Percentiles rank a stretch among this genome's conserved stretches.
phyloP scores from a whole-genome alignment of 805 yeast species.

The Wickerhamiella azyma region DNA sequence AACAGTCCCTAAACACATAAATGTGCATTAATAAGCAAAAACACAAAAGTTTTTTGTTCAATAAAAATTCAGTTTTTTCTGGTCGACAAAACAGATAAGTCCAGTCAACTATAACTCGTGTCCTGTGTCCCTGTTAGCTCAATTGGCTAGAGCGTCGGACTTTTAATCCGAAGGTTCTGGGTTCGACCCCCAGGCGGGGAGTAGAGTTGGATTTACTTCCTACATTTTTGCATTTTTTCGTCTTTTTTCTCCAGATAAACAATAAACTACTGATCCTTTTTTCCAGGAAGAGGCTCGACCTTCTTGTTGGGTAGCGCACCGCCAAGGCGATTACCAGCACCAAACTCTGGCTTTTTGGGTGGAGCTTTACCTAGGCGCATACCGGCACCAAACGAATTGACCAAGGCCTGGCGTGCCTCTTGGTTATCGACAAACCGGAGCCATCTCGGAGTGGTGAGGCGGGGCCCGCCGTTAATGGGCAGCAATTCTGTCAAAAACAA shows the following conservation, averaged over 20 bases:
- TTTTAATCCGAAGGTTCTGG: slow-evolving; percentile 22
- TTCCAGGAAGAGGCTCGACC: not conserved
- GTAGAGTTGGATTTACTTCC: slow-evolving; percentile 3
- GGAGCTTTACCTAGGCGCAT: not conserved
- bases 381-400: not conserved
- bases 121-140: slow-evolving; percentile 7
- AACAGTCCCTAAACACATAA: no score
- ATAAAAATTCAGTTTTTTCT: not conserved
- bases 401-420: not conserved
- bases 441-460: slow-evolving; percentile 1
- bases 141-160: slow-evolving; percentile 17
- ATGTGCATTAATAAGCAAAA: not conserved
- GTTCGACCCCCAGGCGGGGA: slow-evolving; percentile 23
- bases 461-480: slow-evolving; percentile 1
- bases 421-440: not conserved
- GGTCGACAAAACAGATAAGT: not conserved
- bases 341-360: not conserved
- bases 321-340: not conserved
- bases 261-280: not conserved
- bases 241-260: not conserved
- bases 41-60: not conserved
- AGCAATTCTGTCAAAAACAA: slow-evolving; percentile 4
- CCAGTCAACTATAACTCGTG: not conserved
- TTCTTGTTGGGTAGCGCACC: not conserved
- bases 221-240: not conserved